Base-by-base conservation (phyloP, 225 moss, liverwort and hornwort genomes). In the Straminergon stramineum region DNA sequence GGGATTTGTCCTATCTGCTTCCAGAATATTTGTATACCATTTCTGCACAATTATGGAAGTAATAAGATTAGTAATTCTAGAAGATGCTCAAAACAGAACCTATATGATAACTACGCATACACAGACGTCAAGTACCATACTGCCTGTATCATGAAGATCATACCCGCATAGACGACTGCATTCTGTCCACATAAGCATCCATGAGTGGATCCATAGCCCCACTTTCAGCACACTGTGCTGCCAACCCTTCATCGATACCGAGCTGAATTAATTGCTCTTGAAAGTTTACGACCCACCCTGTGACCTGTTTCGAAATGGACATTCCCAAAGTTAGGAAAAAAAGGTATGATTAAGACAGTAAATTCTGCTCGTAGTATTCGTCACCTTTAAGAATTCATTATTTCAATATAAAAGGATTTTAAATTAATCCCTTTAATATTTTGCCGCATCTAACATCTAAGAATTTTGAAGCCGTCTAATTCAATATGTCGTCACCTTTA, bases 191-290 rank as follows among this genome's bases (percentile, higher is more conserved):
- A 89, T 99, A 99, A 81, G 96, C 99, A 90, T 99, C 95, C 99
- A 99, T 99, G 60, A 99, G 96, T 75, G 99, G 99, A 93, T 99
- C 99, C 97, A 97, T 99, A 68, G 97, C 94, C 82, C 99, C 99
- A 93, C 99, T 99, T 94, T 99, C 99, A 89, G 99, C 97, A 94
- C 99, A 99, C 88, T 97, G 97, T 88, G 96, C 95, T 90, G 99
- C 96, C 85, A 99, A 89, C 85, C 96, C 94, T 91, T 99, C 97
- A 86, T 99, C 99, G 48, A 99, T 96, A 86, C 96, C 99, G 90
- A 99, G 92, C 74, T 97, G 94, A 77, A 96, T 85, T 82, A 99
- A 93, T 92, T 97, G 96, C 83, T 96, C 96, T 90, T 99, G 99
- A 90, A 97, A 99, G 65, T 96, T 96, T 51, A 99, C 96, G 45